These are phyloP conservation scores for Metroxylon sagu DNA, from an alignment of 176 grass and related monocot species.

Conservation along the genomic window DNA sequence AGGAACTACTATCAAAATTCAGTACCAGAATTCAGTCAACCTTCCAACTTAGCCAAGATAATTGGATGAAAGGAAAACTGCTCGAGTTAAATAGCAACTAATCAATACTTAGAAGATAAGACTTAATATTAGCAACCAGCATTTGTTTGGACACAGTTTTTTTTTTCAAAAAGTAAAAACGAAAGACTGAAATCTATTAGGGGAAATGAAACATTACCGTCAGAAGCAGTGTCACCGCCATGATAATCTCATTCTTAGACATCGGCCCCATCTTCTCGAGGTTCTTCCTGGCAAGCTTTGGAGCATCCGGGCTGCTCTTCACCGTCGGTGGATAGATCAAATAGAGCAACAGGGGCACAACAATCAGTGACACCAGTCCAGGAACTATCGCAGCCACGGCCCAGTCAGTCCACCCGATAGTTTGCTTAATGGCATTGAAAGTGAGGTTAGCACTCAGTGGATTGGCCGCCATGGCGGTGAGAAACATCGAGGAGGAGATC, in stretches of 20 bases:
- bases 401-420: slow-evolving; percentile 94
- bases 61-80: too few relatives aligned
- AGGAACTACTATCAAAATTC: too few relatives aligned
- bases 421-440: slow-evolving; percentile 46
- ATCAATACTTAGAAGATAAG: too few relatives aligned
- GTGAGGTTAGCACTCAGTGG: slow-evolving; percentile 87
- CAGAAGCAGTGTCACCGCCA: slow-evolving; percentile 66
- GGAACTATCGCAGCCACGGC: slow-evolving; percentile 82
- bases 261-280: slow-evolving; percentile 85
- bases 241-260: slow-evolving; percentile 74
- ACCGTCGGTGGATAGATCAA: slow-evolving; percentile 82
- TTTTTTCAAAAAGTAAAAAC: too few relatives aligned
- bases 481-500: slow-evolving; percentile 89
- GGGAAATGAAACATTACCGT: slow-evolving; percentile 44
- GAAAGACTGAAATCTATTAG: too few relatives aligned
- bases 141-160: too few relatives aligned
- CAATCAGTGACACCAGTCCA: slow-evolving; percentile 56
- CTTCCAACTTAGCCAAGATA: too few relatives aligned
- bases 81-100: too few relatives aligned
- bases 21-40: too few relatives aligned
- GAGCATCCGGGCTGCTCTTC: slow-evolving; percentile 78
- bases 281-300: slow-evolving; percentile 70
- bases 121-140: too few relatives aligned
- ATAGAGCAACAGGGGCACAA: slow-evolving; percentile 80
- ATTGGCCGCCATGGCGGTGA: slow-evolving; percentile 88